These are phyloP conservation scores for Wallacemonas sp. DNA, from an alignment of 208 protist genomes.

Conservation along the genomic window DNA sequence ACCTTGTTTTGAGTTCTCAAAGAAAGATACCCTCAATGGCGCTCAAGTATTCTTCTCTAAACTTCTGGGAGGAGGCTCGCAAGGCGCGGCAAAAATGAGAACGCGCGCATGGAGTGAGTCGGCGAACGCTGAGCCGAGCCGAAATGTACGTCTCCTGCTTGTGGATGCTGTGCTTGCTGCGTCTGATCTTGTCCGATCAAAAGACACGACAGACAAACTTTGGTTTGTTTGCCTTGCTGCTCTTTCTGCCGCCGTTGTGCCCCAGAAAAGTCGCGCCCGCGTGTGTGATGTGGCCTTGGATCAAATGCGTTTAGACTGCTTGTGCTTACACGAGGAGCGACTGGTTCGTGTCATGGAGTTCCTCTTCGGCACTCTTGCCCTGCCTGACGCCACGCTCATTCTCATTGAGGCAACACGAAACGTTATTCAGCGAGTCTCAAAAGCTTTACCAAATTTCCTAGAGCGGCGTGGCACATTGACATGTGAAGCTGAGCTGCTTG, in stretches of 20 bases:
- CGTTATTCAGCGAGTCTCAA: slow-evolving; percentile 45
- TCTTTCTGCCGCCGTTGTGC: slow-evolving; percentile 57
- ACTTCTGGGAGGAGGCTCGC: slow-evolving; percentile 28
- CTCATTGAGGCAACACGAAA: slow-evolving; percentile 53
- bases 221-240: slow-evolving; percentile 60
- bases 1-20: slow-evolving; percentile 36
- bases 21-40: slow-evolving; percentile 27
- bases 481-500: background rate
- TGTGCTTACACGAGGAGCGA: slow-evolving; percentile 41
- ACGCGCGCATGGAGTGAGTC: background rate
- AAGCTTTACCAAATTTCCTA: slow-evolving; percentile 56
- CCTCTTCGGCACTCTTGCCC: slow-evolving; percentile 49
- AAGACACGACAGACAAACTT: slow-evolving; percentile 56
- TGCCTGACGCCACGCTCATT: slow-evolving; percentile 32
- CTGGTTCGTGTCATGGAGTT: slow-evolving; percentile 47
- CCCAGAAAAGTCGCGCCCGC: slow-evolving; percentile 29
- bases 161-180: slow-evolving; percentile 65
- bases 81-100: slow-evolving; percentile 5
- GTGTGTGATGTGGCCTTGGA: slow-evolving; percentile 11
- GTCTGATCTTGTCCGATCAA: slow-evolving; percentile 28
- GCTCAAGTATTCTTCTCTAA: slow-evolving; percentile 68
- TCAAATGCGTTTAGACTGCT: slow-evolving; percentile 29
- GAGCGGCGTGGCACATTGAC: slow-evolving; percentile 24
- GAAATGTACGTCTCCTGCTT: slow-evolving; percentile 45
- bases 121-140: background rate